A percentile compares a stretch with the other conserved stretches of the same genome.
Conservation (phyloP, 163 green algal genomes). For the Prototheca cutis region DNA sequence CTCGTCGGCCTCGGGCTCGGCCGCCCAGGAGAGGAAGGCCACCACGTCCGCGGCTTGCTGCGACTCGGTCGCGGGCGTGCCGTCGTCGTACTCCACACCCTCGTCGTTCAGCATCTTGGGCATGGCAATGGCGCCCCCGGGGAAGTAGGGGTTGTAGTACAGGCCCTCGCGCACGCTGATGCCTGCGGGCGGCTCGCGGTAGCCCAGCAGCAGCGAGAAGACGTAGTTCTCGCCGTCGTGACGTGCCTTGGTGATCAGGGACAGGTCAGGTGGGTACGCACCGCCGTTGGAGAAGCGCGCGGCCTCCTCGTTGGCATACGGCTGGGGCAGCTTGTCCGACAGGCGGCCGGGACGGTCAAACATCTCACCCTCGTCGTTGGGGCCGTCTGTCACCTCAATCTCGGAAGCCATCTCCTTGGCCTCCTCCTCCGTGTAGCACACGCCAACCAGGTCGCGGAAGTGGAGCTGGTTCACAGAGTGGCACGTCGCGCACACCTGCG, state of each 20-base stretch:
- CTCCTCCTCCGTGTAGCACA: constrained; percentile 90
- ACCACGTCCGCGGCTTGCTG: constrained; percentile 94
- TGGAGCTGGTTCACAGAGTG: constrained; percentile 88
- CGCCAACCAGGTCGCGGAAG: constrained; percentile 91
- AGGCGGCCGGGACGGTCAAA: constrained; percentile 81
- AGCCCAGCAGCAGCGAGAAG: constrained; percentile 91
- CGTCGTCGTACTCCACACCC: constrained; percentile 96
- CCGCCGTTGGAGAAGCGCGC: constrained; percentile 92
- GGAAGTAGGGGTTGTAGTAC: constrained; percentile 99
- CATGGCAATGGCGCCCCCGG: constrained; percentile 97
- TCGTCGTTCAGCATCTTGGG: constrained; percentile 96
- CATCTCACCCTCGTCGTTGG: constrained; percentile 98
- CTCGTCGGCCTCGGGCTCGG: constrained; percentile 92
- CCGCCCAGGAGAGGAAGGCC: constrained; percentile 90
- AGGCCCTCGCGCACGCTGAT: constrained; percentile 87
- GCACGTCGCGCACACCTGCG: constrained; percentile 93
- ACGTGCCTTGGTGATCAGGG: constrained; percentile 89
- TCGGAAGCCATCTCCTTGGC: constrained; percentile 77
- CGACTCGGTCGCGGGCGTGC: constrained; percentile 75
- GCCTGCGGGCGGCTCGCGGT: constrained; percentile 88
- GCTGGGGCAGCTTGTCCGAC: constrained; percentile 79
- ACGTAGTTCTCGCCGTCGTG: constrained; percentile 97
- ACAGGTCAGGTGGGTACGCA: constrained; percentile 95
- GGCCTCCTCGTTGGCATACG: constrained; percentile 91
- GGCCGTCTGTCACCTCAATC: constrained; percentile 78